Evolutionary conservation across 805 yeast genomes (phyloP), one percentile per base, ranked within the genome.

Genomic region (Candida lessepsii): DNA sequence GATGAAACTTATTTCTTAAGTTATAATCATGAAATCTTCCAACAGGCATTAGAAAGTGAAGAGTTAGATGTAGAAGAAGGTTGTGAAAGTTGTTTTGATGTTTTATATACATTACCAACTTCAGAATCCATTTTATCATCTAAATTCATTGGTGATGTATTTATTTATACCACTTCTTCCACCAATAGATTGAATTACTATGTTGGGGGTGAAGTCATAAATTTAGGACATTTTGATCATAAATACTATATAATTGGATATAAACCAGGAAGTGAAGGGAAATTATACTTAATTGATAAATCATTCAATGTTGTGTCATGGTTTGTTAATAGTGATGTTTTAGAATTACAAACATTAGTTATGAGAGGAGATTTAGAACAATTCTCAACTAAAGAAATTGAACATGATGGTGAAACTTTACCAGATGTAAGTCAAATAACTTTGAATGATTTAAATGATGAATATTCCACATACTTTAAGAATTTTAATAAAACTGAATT

Each of bases 91-190:
- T 78, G 91, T 11, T 88, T 93, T 60, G 95, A 86, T 40, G 90
- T 90, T 17, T 70, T 87, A 42, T 78, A 83, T 54, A 96, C 95
- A 46, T 76, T 88, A 44, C 76, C 78, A 42, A 63, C 71, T 18
- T 51, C 70, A 2, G 99, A 93, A 60, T 67, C 81, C 14, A 78
- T 91, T 27, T 79, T 86, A 45, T 83, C 95, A 20, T 97, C 97
- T 56, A 83, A 82, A 61, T 93, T 97, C 89, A 89, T 90, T 54
- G 99, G 98, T 50, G 98, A 93, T 68, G 97, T 93, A 33, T 90
- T 91, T 61, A 79, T 93, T 39, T 93, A 84, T 70, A 87, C 97
- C 11, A 88, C 97, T 2, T 57, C 80, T 14, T 74, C 95, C 17
- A 58, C 72, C 28, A 87, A 89, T 67, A 80, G 98, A 63, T 74